Evolutionary conservation across 345 rosid genomes (phyloP), one percentile per base, ranked within the genome.

Genomic region (Arabidopsis arenosa): DNA sequence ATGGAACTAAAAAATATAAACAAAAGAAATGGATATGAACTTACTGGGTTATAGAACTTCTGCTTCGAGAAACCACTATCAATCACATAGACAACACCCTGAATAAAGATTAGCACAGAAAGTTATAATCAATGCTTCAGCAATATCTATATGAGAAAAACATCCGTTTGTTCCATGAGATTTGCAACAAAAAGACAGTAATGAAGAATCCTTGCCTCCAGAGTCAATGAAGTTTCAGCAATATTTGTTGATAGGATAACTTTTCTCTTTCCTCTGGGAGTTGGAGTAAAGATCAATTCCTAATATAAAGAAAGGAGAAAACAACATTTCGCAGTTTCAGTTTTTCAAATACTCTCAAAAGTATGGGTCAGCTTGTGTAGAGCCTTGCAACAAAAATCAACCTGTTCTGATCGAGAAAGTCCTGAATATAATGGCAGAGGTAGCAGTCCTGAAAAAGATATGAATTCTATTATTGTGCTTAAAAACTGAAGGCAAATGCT

Each of bases 31-130:
- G 32, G 39, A 21, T 40, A 39, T 71, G 72, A 6, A 64, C 80
- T 67, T 92, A 92, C 98, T 80, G 97, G 97, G 85, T 95, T 92
- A 82, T 92, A 95, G 83, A 87, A 95, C 59, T 85, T 84, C 79
- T 95, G 99, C 85, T 95, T 95, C 14, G 99, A 90, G 87, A 92
- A 95, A 53, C 97, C 99, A 67, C 96, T 85, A 72, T 95, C 99
- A 74, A 95, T 84, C 78, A 95, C 99, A 82, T 95, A 89, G 69
- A 95, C 97, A 75, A 92, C 77, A 1, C 96, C 99, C 98, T 94
- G 88, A 75, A 81, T 14, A 67, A 39, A 58, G 5, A 28, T 17
- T 37, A 8, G n/a, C 9, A 51, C 13, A 54, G n/a, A 43, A 44
- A 60, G 47, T 63, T 49, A 65, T 32, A 32, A 15, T 78, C 63